Conservation (phyloP, 2,329 filamentous ascomycete species). For the Penicillium oxalicum region DNA sequence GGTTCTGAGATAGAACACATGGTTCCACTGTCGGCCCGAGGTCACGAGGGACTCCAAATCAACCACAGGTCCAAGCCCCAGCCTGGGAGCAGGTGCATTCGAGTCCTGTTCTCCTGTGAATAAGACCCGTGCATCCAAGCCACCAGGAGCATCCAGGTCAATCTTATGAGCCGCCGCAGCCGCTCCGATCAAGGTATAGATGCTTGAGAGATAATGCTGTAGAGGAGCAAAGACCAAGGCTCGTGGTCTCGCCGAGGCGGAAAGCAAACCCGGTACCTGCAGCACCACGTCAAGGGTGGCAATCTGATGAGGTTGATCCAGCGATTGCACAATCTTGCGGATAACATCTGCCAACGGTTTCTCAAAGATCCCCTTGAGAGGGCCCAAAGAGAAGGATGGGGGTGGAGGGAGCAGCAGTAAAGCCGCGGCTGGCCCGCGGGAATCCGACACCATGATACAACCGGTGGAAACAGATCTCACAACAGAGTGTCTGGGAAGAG, state of each 20-base stretch:
- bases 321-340: conserved; percentile 40
- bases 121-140: conserved; percentile 70
- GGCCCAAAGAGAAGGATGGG: conserved; percentile 45
- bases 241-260: conserved; percentile 46
- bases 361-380: conserved; percentile 56
- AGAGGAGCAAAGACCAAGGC: conserved; percentile 59
- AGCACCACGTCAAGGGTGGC: conserved; percentile 55
- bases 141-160: conserved; percentile 60
- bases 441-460: conserved; percentile 22
- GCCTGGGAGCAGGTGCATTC: not conserved
- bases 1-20: conserved; percentile 29
- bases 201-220: conserved; percentile 65
- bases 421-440: conserved; percentile 21
- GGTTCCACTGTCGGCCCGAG: conserved; percentile 29
- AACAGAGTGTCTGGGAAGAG: not conserved
- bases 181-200: conserved; percentile 72
- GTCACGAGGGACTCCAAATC: conserved; percentile 44
- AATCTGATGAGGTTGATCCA: conserved; percentile 27
- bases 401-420: conserved; percentile 62
- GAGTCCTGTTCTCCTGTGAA: conserved; percentile 58
- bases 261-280: conserved; percentile 55
- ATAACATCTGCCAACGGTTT: conserved; percentile 53
- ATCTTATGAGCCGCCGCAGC: conserved; percentile 61
- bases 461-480: not conserved
- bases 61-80: conserved; percentile 46